A percentile compares a stretch with the other conserved stretches of the same genome.
phyloP scores from a whole-genome alignment of 2,329 filamentous ascomycete genomes.

The Pleomassaria siparia region DNA sequence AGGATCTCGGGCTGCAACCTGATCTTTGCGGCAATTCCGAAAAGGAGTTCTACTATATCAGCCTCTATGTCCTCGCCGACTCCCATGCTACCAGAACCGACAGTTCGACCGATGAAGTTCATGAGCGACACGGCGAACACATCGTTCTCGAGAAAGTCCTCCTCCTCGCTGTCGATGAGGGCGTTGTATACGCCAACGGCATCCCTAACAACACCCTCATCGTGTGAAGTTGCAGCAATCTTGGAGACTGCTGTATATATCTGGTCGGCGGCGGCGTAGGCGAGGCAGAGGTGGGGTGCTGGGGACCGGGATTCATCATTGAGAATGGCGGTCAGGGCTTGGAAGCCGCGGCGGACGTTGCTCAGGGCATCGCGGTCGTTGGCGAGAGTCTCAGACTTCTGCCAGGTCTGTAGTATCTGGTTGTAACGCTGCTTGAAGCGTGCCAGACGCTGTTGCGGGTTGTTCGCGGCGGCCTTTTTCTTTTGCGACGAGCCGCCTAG shows the following conservation, averaged over 20 bases:
- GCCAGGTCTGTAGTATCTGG: constrained; percentile 64
- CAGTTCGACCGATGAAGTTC: constrained; percentile 78
- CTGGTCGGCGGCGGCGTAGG: constrained; percentile 81
- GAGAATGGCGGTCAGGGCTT: constrained; percentile 66
- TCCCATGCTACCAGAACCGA: constrained; percentile 71
- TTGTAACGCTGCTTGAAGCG: constrained; percentile 65
- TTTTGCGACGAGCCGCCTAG: constrained; percentile 58
- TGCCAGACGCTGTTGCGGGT: constrained; percentile 61
- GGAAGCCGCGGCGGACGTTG: constrained; percentile 55
- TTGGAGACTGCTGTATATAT: constrained; percentile 89
- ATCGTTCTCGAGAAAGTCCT: constrained; percentile 85
- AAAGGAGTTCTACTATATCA: constrained; percentile 87
- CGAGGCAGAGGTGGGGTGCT: constrained; percentile 86
- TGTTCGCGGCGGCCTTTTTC: constrained; percentile 53
- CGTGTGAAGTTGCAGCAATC: constrained; percentile 80
- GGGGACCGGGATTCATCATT: constrained; percentile 87
- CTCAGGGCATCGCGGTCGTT: constrained; percentile 54
- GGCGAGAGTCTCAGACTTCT: constrained; percentile 54
- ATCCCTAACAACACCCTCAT: constrained; percentile 82
- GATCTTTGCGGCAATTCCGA: constrained; percentile 96
- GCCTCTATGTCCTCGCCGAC: constrained; percentile 80
- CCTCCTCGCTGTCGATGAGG: constrained; percentile 93
- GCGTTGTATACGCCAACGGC: constrained; percentile 86
- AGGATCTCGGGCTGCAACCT: constrained; percentile 83
- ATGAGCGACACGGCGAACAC: constrained; percentile 86